phyloP scores from a whole-genome alignment of 78 protist species.

The Speleostelium caveatum region DNA sequence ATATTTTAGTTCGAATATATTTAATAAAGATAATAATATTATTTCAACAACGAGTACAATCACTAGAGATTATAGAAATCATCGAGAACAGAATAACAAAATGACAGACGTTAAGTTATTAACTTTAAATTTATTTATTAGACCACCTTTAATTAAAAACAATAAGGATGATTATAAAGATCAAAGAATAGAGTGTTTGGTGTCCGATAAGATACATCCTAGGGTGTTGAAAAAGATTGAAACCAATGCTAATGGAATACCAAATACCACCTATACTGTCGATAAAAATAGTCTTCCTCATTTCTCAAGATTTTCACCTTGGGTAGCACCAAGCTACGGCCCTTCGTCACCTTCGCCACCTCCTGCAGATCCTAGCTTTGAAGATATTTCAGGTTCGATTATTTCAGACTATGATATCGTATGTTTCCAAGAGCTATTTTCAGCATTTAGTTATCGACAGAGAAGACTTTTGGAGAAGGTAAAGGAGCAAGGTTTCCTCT shows the following conservation, averaged over 20 bases:
- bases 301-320: conserved; percentile 51
- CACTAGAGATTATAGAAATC: too few relatives aligned
- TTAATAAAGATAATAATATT: too few relatives aligned
- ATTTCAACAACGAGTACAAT: too few relatives aligned
- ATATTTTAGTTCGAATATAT: too few relatives aligned
- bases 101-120: conserved; percentile 13
- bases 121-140: conserved; percentile 62
- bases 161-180: conserved; percentile 65
- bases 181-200: conserved; percentile 68
- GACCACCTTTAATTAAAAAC: conserved; percentile 74
- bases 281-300: conserved; percentile 44
- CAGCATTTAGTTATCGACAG: conserved; percentile 65
- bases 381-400: conserved; percentile 5
- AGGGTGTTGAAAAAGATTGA: neutral
- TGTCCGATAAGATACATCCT: conserved; percentile 25
- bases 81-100: too few relatives aligned
- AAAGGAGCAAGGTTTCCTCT: conserved; percentile 13
- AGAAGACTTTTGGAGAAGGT: conserved; percentile 43
- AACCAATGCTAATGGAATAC: conserved; percentile 12
- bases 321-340: conserved; percentile 22
- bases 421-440: conserved; percentile 68
- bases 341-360: neutral
- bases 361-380: neutral
- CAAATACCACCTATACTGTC: conserved; percentile 14
- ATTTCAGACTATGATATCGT: conserved; percentile 43